Evolutionary conservation across 768 basidiomycete species (phyloP), one percentile per base, ranked within the genome.

Genomic region (Phaffia tasmanica): DNA sequence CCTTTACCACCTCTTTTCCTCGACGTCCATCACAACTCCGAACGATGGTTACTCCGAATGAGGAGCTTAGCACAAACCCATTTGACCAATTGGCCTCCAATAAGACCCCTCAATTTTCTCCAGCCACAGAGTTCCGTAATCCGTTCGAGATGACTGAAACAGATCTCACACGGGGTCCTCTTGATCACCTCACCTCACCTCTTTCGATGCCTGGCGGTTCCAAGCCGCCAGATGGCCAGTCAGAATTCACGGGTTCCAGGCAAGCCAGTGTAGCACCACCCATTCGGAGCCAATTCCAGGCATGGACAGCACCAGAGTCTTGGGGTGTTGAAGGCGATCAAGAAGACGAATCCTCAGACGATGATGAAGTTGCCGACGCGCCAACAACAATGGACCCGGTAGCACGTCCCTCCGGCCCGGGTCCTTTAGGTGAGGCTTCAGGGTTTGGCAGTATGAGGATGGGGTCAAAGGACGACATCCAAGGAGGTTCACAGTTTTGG

Each of bases 281-380:
- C 59, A 27, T 57, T 35, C 51, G 61, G 55, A n/a, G 53, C 62
- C 55, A 62, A 67, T 49, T 54, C 65, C 18, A 55, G 54, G 67
- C 62, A 3, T 69, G 67, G 67, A 56, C 64, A n/a, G 79, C 79
- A 9, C 79, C 79, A 1, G 79, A 80, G 69, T 78, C 77, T 27
- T 80, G 79, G 79, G 79, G 79, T n/a, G 79, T 80, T 14, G 73
- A 77, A 70, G 74, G 73, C n/a, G 71, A 77, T 69, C 73, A 73
- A 62, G 32, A 72, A n/a, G 74, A 75, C 9, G 73, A 74, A 57
- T 63, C 67, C 9, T 63, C 72, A 47, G 70, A 71, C 16, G 72
- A 72, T 27, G 70, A 65, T 4, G 72, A 64, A n/a, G 69, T 63
- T 3, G 65, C 60, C 4, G 57, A 57, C 0, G 49, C 64, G 32